phyloP scores from a whole-genome alignment of 495 filamentous ascomycete species.

The Glarea lozoyensis region DNA sequence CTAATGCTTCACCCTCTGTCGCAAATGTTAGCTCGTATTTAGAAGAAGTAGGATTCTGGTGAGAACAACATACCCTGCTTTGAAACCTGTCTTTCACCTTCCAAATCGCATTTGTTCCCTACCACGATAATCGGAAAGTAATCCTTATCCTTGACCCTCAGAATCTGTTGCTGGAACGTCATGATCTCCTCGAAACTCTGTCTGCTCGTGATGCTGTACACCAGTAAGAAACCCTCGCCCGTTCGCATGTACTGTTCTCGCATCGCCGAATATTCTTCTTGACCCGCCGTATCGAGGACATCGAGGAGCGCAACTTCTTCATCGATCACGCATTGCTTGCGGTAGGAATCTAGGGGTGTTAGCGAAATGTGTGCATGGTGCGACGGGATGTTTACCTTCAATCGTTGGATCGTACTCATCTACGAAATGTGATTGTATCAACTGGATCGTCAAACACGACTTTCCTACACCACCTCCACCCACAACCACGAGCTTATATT shows the following conservation, averaged over 20 bases:
- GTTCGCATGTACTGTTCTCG: slow-evolving; percentile 99
- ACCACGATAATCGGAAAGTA: slow-evolving; percentile 99
- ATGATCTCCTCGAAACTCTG: slow-evolving; percentile 97
- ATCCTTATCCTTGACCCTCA: slow-evolving; percentile 97
- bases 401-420: slow-evolving; percentile 99
- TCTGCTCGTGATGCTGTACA: slow-evolving; percentile 89
- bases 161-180: slow-evolving; percentile 97
- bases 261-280: slow-evolving; percentile 99
- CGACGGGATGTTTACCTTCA: slow-evolving; percentile 63
- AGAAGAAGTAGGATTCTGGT: not conserved
- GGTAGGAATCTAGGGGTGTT: slow-evolving; percentile 75
- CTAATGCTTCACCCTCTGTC: slow-evolving; percentile 82
- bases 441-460: slow-evolving; percentile 97
- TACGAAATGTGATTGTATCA: slow-evolving; percentile 98
- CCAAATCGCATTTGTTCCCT: slow-evolving; percentile 99
- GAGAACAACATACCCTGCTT: slow-evolving; percentile 63
- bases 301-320: slow-evolving; percentile 97
- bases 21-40: not conserved
- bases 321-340: slow-evolving; percentile 98
- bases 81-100: slow-evolving; percentile 79
- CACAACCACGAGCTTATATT: slow-evolving; percentile 98
- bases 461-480: slow-evolving; percentile 98
- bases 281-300: slow-evolving; percentile 94
- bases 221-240: slow-evolving; percentile 93
- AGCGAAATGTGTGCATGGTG: slow-evolving; percentile 1